Base-by-base conservation (phyloP, 306 rosid species). In the Canavalia ensiformis region DNA sequence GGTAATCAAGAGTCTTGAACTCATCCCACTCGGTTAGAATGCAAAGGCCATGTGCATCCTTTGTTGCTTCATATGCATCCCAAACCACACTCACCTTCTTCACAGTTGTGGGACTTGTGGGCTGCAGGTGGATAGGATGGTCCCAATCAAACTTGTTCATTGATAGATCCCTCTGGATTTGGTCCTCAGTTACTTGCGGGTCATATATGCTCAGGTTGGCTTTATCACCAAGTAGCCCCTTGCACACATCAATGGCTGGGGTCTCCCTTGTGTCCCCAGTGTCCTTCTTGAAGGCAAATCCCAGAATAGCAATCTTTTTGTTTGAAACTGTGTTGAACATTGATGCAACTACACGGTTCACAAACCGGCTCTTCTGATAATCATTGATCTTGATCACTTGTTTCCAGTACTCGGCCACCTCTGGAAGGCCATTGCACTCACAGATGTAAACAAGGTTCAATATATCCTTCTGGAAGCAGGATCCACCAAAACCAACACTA, bases 401-500 rank as follows among this genome's bases (percentile, higher is more conserved):
- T 76, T 95, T 95, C 99, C 99, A 93, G 91, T 95, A 95, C 85
- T 95, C 99, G 0, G 99, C 99, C 55, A 95, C 99, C 89, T 95
- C 99, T 0, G 99, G 97, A 77, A 95, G 99, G 81, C 99, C 99
- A 84, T 95, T 93, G 90, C 99, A 93, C 86, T 95, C 99, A 6
- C 99, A 95, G 86, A 95, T 95, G 89, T 95, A 95, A 33, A 95
- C 95, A 41, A 95, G 91, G 89, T 95, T 95, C 89, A 95, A 72
- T 78, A 95, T 95, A 63, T 95, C 99, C 89, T 95, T 95, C 89
- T 95, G 99, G 94, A 95, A 95, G 91, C 99, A 93, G 66, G 99
- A 95, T 35, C 99, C 99, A 62, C 99, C 99, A 46, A 95, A 95
- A 57, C 99, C 99, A 75, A 95, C 99, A 86, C 99, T 95, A n/a